Base-by-base conservation (phyloP, 1,284 basidiomycete species). In the Lignosus rhinocerotis region DNA sequence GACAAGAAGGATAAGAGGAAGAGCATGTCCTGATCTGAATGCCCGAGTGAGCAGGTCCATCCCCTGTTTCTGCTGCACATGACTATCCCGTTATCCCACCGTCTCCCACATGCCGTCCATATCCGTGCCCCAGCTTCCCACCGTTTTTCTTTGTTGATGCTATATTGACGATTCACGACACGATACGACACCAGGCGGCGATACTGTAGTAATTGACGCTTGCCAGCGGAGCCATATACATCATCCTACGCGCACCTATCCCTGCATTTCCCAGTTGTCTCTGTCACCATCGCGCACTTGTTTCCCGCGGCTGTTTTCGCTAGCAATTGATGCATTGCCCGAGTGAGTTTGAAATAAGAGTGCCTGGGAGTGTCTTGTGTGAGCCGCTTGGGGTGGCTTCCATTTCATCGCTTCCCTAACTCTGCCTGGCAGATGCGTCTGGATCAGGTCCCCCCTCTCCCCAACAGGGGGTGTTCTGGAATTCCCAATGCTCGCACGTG, bases 1-100 rank as follows among this genome's bases (percentile, higher is more conserved):
- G 65, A 70, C 55, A 70, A 70, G 66, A 67, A 70, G 63, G 61
- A 67, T 54, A 69, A 69, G 62, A 64, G 69, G 67, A 71, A 71
- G 69, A 69, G 68, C 48, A 57, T 53, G 48, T 58, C 59, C 51
- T 66, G 58, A 60, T 58, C 55, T 32, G 49, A 33, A 31, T 17
- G 49, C 48, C 39, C 45, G 52, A 21, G 10, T 34, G 43, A 53
- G 49, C 25, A 47, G 53, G 52, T 58, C 43, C 46, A 31, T 33
- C 48, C 17, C 52, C 57, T 31, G 45, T 54, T 55, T 59, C 50
- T 42, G 54, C 41, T 53, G 55, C 62, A 64, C 55, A 64, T 61
- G 62, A 61, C 62, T 56, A 51, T 49, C 53, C 55, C 17, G 43
- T 58, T 61, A 51, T 61, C 46, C 55, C 57, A 53, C 56, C 56